phyloP scores from a whole-genome alignment of 192 early-diverging fungal species.

The Lunasporangiospora selenospora region DNA sequence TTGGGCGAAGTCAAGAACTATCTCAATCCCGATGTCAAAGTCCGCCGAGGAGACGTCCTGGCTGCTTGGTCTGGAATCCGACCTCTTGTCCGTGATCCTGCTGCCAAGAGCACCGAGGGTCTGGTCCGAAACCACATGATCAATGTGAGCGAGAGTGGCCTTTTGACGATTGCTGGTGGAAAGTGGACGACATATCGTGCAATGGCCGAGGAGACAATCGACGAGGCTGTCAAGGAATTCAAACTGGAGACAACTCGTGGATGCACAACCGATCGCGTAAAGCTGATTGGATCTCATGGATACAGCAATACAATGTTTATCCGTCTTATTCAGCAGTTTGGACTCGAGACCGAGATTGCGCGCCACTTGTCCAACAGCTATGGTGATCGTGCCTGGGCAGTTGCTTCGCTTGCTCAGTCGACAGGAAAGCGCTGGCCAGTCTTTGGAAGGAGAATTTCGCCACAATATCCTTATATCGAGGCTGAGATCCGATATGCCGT shows the following conservation, averaged over 20 bases:
- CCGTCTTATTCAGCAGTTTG: slow-evolving; percentile 95
- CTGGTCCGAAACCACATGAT: slow-evolving; percentile 99
- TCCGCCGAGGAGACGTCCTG: slow-evolving; percentile 95
- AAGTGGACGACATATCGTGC: slow-evolving; percentile 99
- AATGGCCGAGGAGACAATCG: slow-evolving; percentile 96
- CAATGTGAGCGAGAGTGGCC: slow-evolving; percentile 76
- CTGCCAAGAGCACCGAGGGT: slow-evolving; percentile 88
- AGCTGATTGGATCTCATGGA: slow-evolving; percentile 84
- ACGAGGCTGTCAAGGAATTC: slow-evolving; percentile 83
- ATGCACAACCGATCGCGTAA: slow-evolving; percentile 79
- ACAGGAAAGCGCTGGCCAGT: slow-evolving; percentile 79
- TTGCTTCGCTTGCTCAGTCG: slow-evolving; percentile 81
- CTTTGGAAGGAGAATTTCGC: slow-evolving; percentile 79
- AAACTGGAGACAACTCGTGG: slow-evolving; percentile 67
- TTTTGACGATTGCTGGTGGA: slow-evolving; percentile 96
- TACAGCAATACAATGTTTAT: slow-evolving; percentile 96
- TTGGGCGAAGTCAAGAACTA: slow-evolving; percentile 91
- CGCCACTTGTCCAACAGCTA: slow-evolving; percentile 91
- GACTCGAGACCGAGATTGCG: slow-evolving; percentile 91
- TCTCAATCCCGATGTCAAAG: slow-evolving; percentile 92
- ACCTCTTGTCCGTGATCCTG: slow-evolving; percentile 94
- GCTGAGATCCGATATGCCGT: slow-evolving; percentile 94
- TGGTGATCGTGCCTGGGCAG: slow-evolving; percentile 95
- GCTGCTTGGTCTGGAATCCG: slow-evolving; percentile 98
- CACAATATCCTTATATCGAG: slow-evolving; percentile 92